phyloP scores from a whole-genome alignment of 73 alveolate genomes.

The Tetrahymena elliotti region DNA sequence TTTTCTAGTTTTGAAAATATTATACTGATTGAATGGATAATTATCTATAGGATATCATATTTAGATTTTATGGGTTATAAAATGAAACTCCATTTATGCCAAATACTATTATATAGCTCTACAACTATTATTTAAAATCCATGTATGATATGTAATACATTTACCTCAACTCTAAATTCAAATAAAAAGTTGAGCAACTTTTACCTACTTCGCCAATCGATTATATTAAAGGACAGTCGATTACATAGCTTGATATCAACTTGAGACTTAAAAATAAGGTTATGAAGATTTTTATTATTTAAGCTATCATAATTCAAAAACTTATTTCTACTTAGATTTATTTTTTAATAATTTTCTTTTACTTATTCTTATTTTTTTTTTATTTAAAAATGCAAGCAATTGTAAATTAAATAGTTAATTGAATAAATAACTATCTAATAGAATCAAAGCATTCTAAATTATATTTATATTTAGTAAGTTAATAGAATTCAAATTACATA shows the following conservation, averaged over 20 bases:
- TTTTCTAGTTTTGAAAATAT: neutral
- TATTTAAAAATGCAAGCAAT: too few species aligned
- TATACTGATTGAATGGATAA: neutral
- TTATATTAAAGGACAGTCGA: neutral
- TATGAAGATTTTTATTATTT: too few species aligned
- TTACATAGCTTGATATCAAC: neutral
- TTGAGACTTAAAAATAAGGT: neutral
- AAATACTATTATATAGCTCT: neutral
- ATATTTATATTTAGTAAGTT: too few species aligned
- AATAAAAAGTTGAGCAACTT: neutral
- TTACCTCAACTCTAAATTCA: neutral
- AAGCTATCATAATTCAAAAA: neutral
- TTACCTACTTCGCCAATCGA: neutral
- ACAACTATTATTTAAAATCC: neutral
- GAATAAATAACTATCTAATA: too few species aligned
- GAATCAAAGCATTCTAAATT: too few species aligned
- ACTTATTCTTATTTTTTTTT: too few species aligned
- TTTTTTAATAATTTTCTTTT: too few species aligned
- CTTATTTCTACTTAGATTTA: neutral
- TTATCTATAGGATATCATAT: neutral
- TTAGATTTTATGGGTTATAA: neutral
- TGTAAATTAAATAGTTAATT: too few species aligned
- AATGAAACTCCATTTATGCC: neutral
- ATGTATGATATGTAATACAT: neutral
- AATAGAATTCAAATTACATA: too few species aligned